Percentiles rank a stretch among this genome's conserved stretches.
Evolutionary conservation across 2,329 filamentous ascomycete genomes (phyloP).

Genomic region (Botryosphaeria dothidea): DNA sequence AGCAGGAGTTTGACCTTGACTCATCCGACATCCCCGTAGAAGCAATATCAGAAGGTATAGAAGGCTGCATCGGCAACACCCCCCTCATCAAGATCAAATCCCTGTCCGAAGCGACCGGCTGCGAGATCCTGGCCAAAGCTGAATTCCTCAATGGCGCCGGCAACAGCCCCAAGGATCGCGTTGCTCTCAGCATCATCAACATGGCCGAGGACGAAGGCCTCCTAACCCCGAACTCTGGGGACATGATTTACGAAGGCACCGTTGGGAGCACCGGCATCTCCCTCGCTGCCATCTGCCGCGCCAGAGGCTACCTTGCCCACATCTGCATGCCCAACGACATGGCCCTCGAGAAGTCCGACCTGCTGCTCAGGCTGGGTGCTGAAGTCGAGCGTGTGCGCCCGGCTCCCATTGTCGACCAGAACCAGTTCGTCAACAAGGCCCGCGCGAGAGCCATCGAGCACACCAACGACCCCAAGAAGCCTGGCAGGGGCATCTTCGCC

Average conservation of each 20-base stretch:
- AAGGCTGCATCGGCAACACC: conserved; percentile 90
- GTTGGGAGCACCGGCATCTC: conserved; percentile 90
- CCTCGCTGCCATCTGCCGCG: conserved; percentile 82
- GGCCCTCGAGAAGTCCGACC: conserved; percentile 81
- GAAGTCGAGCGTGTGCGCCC: conserved; percentile 89
- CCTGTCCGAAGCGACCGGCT: conserved; percentile 82
- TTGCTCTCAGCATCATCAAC: conserved; percentile 86
- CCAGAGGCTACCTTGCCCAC: conserved; percentile 85
- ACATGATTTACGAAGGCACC: conserved; percentile 96
- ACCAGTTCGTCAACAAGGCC: conserved; percentile 93
- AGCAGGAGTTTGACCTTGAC: not conserved
- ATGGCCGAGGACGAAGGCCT: conserved; percentile 76
- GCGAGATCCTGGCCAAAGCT: conserved; percentile 88
- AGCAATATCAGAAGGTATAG: conserved; percentile 73
- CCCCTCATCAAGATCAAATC: conserved; percentile 84
- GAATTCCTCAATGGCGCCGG: conserved; percentile 97
- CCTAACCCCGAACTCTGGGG: conserved; percentile 76
- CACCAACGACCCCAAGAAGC: conserved; percentile 56
- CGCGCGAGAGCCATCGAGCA: conserved; percentile 75
- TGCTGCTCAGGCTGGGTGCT: conserved; percentile 86
- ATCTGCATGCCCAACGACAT: conserved; percentile 99
- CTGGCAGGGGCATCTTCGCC: conserved; percentile 84
- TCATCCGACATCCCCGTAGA: conserved; percentile 16
- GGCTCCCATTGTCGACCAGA: conserved; percentile 88
- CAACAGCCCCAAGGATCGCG: conserved; percentile 90